Evolutionary conservation across 768 basidiomycete genomes (phyloP).

Genomic region (Tricholomella constricta): DNA sequence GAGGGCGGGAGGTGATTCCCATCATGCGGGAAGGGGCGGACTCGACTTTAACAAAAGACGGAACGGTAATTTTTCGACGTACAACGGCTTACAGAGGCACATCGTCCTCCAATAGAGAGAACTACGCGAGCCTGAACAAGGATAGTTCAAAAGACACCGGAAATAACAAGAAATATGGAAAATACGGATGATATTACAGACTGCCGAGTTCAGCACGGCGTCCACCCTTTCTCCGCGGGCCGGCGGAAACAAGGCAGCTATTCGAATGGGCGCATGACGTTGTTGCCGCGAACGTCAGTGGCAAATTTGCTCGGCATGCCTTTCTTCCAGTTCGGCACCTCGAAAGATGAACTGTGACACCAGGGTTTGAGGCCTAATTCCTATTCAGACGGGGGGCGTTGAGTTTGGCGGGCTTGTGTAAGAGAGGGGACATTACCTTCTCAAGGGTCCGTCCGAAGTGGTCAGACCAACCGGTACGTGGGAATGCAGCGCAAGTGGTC

Average conservation of each 20-base stretch:
- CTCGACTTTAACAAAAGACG: too few species aligned
- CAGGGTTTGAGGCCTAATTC: slow-evolving; percentile 50
- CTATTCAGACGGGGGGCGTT: too few species aligned
- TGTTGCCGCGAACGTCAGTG: slow-evolving; percentile 46
- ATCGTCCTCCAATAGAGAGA: too few species aligned
- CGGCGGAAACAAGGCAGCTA: not conserved
- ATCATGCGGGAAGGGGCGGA: too few species aligned
- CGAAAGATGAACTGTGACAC: slow-evolving; percentile 52
- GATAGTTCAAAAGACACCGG: slow-evolving; percentile 1
- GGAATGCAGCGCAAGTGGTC: slow-evolving; percentile 40
- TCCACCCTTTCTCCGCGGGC: not conserved
- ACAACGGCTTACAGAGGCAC: too few species aligned
- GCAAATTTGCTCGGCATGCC: slow-evolving; percentile 50
- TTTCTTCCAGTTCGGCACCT: slow-evolving; percentile 43
- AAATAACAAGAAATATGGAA: not conserved
- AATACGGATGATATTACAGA: not conserved
- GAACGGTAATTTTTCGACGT: too few species aligned
- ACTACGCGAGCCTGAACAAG: slow-evolving; percentile 1
- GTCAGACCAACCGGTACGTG: slow-evolving; percentile 48
- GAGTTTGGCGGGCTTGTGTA: too few species aligned
- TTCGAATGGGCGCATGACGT: slow-evolving; percentile 42
- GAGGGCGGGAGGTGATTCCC: too few species aligned
- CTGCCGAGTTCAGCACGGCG: not conserved
- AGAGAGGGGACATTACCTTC: slow-evolving; percentile 11
- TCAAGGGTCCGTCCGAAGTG: slow-evolving; percentile 45